These are phyloP conservation scores for Botryotinia convoluta DNA, from an alignment of 2,329 filamentous ascomycete genomes.

Conservation along the genomic window DNA sequence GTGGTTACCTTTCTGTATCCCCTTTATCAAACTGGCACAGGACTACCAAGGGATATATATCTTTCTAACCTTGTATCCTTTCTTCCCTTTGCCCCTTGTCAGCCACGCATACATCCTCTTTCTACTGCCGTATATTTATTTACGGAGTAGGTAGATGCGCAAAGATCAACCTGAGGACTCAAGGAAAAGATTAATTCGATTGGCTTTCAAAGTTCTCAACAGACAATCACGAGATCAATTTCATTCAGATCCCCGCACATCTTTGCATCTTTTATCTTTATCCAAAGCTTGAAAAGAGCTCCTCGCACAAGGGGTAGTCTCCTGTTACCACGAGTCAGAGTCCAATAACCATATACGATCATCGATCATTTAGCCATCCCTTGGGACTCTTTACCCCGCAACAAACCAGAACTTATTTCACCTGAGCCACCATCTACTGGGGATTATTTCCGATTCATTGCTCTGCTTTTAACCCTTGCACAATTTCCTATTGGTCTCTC, in stretches of 20 bases:
- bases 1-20: not conserved
- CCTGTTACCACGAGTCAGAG: constrained; percentile 28
- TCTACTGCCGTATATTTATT: not conserved
- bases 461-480: constrained; percentile 7
- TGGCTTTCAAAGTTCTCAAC: constrained; percentile 2
- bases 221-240: constrained; percentile 16
- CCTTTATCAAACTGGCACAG: not conserved
- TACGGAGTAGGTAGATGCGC: not conserved
- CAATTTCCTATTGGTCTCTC: constrained; percentile 12
- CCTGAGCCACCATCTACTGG: constrained; percentile 11
- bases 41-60: not conserved
- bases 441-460: constrained; percentile 27
- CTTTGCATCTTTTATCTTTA: not conserved
- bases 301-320: constrained; percentile 5
- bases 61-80: not conserved
- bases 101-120: not conserved
- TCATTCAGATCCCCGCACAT: constrained; percentile 13
- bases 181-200: not conserved
- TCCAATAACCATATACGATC: constrained; percentile 13
- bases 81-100: not conserved
- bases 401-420: constrained; percentile 20
- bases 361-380: constrained; percentile 18
- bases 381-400: constrained; percentile 29
- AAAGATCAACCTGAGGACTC: constrained; percentile 14
- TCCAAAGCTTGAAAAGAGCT: not conserved